Conservation (phyloP, 352 stramenopile species). For the Globisporangium carolinianum region DNA sequence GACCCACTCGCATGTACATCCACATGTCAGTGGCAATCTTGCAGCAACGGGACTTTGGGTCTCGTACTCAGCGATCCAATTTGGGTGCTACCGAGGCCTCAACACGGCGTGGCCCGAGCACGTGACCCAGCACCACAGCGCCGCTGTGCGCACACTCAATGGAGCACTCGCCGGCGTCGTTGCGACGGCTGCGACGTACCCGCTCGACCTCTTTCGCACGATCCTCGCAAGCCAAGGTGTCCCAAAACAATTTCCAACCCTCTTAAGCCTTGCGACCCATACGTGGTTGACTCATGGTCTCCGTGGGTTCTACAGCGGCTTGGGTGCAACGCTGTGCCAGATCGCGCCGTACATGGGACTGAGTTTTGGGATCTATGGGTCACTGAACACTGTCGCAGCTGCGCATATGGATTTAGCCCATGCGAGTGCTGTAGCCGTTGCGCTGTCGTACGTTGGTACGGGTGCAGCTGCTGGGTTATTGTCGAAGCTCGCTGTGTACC, state of each 20-base stretch:
- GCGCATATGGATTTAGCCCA: conserved; percentile 13
- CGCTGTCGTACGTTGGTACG: conserved; percentile 56
- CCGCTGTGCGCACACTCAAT: conserved; percentile 57
- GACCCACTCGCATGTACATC: too few relatives aligned
- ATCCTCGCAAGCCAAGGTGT: conserved; percentile 89
- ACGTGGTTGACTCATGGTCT: conserved; percentile 68
- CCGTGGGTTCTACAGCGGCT: conserved; percentile 88
- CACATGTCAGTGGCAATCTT: conserved; percentile 41
- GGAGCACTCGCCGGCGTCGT: conserved; percentile 84
- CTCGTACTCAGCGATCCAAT: conserved; percentile 77
- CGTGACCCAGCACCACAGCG: conserved; percentile 13
- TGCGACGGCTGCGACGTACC: conserved; percentile 90
- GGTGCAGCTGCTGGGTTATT: conserved; percentile 86
- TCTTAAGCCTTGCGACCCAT: conserved; percentile 66
- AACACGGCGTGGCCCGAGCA: conserved; percentile 27
- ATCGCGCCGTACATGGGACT: conserved; percentile 95
- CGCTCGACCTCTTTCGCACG: conserved; percentile 93
- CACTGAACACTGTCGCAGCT: conserved; percentile 32
- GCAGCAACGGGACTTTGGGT: conserved; percentile 73
- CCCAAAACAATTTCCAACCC: conserved; percentile 71
- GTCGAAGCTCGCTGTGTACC: conserved; percentile 92
- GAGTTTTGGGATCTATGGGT: conserved; percentile 92
- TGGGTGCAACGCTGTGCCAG: conserved; percentile 81
- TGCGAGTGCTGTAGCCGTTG: conserved; percentile 17
- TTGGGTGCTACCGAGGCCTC: conserved; percentile 57